Base-by-base conservation (phyloP, 2,329 filamentous ascomycete genomes). In the Phaeoacremonium minimum region DNA sequence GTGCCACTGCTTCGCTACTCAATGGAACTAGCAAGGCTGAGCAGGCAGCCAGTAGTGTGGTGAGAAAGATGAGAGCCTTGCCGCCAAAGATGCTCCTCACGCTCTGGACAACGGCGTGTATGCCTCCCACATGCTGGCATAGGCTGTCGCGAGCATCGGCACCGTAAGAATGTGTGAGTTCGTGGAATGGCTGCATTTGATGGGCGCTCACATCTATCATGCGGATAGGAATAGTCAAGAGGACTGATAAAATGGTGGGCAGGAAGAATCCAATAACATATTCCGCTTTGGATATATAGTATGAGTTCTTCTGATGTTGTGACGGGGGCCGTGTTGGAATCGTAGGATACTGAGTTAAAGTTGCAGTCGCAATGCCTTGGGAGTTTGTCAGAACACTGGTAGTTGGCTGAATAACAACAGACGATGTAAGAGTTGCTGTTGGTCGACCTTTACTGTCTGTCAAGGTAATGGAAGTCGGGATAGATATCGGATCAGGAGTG, bases 141-240 rank as follows among this genome's bases (percentile, higher is more conserved):
- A 26, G 9, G 22, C 9, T 9, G 22, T 26, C 22, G 22, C 9
- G 9, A n/a, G 9, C 22, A n/a, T n/a, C n/a, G 22, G 22, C 22
- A 9, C 16, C 32, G 4, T 20, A 18, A 16, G 33, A 30, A 8
- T 16, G 30, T 9, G 42, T 35, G 20, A 44, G n/a, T 7, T 28
- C 22, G 15, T 42, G 39, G 15, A 44, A 44, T 6, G 42, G 42
- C 28, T 44, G 39, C 32, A 38, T 36, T 14, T 42, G 29, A 17
- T 40, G 34, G 7, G 40, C 42, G 14, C 42, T 44, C 22, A 44
- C 28, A 14, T 35, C 34, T 15, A 44, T 44, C 16, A 44, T 30
- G 15, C 32, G 41, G 26, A 42, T 20, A 5, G 36, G 33, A 9
- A 35, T 36, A 9, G 39, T 28, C 2, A 44, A 13, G 11, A 44